Base-by-base conservation (phyloP, 129 eudicot genomes). In the Lactuca sativa region DNA sequence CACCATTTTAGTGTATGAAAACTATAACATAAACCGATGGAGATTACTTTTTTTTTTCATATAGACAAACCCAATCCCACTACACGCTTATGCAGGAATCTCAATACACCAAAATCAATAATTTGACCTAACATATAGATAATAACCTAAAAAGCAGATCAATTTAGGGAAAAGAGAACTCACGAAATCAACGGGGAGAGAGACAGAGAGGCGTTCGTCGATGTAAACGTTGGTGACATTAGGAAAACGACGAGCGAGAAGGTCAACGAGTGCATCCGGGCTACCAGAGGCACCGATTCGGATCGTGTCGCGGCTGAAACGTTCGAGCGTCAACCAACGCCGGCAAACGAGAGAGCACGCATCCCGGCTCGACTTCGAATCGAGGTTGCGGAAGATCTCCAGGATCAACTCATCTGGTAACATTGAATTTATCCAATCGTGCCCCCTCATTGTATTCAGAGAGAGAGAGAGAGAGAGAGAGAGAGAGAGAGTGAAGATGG, bases 271-370 rank as follows among this genome's bases (percentile, higher is more conserved):
- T 9, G 77, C 76, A 58, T 89, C 96, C 4, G 98, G 95, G 53
- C 76, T 67, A 5, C 86, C 89, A 3, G 97, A 88, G 7, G 97
- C 97, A 11, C 93, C 96, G 82, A 91, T 78, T 7, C 90, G 96
- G 53, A 91, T 73, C 9, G 97, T 84, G 48, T 82, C 89, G 15
- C 98, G 98, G 84, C 96, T 86, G 52, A 81, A 77, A 18, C 95
- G 84, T 59, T 92, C 96, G 33, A 92, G 87, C 40, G 56, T 41
- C 54, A 82, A 80, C 98, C 98, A 92, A 13, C 96, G 80, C 53
- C 84, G 83, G 81, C 98, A 92, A n/a, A 92, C 98, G 31, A 92
- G 82, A 7, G 96, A 84, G 56, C 84, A 80, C 0, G 96, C 89
- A 40, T 92, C 96, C 14, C 96, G 78, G 82, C 68, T 84, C 3